Base-by-base conservation (phyloP, 768 basidiomycete genomes). In the Lactarius vividus region DNA sequence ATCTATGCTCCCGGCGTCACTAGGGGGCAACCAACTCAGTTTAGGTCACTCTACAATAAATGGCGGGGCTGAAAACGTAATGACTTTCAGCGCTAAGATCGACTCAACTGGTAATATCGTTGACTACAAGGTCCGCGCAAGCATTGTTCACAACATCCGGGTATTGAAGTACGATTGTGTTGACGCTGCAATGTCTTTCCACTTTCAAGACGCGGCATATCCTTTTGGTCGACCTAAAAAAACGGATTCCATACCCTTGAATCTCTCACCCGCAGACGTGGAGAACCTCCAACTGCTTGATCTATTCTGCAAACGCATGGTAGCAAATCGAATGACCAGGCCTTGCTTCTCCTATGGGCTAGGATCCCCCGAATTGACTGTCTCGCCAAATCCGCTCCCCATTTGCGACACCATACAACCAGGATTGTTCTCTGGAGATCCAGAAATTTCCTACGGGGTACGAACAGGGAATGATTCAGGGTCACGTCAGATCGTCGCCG, bases 21-120 rank as follows among this genome's bases (percentile, higher is more conserved):
- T 90, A 54, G 79, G 83, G 63, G 77, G 84, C n/a, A 74, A 80
- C 44, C 78, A 77, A 31, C 76, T 85, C 71, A 85, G 83, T 70
- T 74, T 88, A 54, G 84, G 84, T 28, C 71, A 77, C 26, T 18
- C 20, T 28, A 71, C 67, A 39, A 70, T 73, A 10, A 66, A 66
- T n/a, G 78, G 77, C 18, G 65, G 72, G 2, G 76, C 78, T 0
- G 86, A 89, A 70, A 82, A 81, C 7, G 88, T 88, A 2, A 70
- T 99, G 68, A 88, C 93, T 0, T 94, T 98, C 77, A 96, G 94
- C 65, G 80, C 82, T 59, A 88, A 88, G 70, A 66, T 98, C 9
- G 81, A 86, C 66, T 67, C 76, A 0, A 67, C 73, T 2, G 92
- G 93, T 0, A 79, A 85, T n/a, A 81, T 96, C 42, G 70, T 84